A percentile compares a stretch with the other conserved stretches of the same genome.
Conservation (phyloP, 176 grass and related monocot genomes). For the Miscanthus lutarioriparius region DNA sequence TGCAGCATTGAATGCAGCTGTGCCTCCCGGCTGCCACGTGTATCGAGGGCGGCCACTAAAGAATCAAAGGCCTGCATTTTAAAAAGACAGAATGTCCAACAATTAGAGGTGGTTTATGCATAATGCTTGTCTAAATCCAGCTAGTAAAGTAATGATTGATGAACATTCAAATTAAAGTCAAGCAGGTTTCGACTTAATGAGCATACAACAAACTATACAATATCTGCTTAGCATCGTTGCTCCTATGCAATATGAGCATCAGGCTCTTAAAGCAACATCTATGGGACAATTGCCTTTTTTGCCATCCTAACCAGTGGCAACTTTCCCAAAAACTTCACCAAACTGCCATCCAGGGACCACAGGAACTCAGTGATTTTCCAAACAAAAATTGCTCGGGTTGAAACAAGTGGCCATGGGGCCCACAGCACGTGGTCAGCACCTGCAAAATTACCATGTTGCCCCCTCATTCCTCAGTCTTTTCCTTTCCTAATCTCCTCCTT, state of each 20-base stretch:
- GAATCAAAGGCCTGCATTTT: conserved; percentile 72
- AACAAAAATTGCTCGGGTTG: too few relatives aligned
- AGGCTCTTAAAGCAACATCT: neutral
- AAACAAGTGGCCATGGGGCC: too few relatives aligned
- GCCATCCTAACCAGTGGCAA: neutral
- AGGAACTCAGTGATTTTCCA: neutral
- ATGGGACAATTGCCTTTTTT: neutral
- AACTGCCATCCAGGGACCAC: neutral
- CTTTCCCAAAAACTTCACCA: neutral
- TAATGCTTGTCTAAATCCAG: conserved; percentile 9
- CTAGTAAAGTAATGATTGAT: neutral
- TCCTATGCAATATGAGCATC: conserved; percentile 11
- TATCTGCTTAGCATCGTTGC: neutral
- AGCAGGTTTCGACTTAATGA: conserved; percentile 5
- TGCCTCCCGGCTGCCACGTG: conserved; percentile 81
- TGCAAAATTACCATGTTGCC: too few relatives aligned
- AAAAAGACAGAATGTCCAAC: conserved; percentile 11
- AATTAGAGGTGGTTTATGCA: conserved; percentile 31
- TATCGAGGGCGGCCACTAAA: conserved; percentile 76
- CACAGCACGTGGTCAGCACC: too few relatives aligned
- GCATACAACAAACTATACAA: neutral
- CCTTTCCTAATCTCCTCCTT: too few relatives aligned
- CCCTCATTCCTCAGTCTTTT: too few relatives aligned
- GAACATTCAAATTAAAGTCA: neutral
- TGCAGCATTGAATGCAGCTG: conserved; percentile 91